These are phyloP conservation scores for Platanthera zijinensis DNA, from an alignment of 106 monocot genomes.

Conservation along the genomic window DNA sequence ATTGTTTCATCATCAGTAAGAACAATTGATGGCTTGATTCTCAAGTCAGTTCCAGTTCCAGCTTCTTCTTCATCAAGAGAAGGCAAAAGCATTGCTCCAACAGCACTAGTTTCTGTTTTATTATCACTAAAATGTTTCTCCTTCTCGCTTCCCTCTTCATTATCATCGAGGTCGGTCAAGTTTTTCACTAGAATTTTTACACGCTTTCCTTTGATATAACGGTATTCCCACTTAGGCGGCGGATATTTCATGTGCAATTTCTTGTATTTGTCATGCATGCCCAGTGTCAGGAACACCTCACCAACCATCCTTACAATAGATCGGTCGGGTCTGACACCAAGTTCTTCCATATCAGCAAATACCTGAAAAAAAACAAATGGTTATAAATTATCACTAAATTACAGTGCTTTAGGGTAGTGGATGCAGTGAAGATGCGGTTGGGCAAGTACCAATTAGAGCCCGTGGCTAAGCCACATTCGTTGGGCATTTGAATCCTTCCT, in stretches of 20 bases:
- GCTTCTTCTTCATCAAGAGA: not conserved
- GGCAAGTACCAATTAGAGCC: too few relatives aligned
- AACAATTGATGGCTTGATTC: not conserved
- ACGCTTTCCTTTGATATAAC: conserved; percentile 86
- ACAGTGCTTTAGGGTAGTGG: too few relatives aligned
- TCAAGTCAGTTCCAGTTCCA: not conserved
- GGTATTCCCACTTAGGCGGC: conserved; percentile 83
- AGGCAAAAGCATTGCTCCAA: not conserved
- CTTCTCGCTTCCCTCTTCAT: not conserved
- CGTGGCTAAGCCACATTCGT: too few relatives aligned
- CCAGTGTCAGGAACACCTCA: conserved; percentile 61
- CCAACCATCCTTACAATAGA: conserved; percentile 57
- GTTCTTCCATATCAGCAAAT: conserved; percentile 96
- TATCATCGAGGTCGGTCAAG: not conserved
- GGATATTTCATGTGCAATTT: conserved; percentile 69
- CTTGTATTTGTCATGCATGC: conserved; percentile 76
- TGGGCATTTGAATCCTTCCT: too few relatives aligned
- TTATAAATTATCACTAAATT: not conserved
- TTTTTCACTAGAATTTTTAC: conserved; percentile 45
- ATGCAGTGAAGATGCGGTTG: too few relatives aligned
- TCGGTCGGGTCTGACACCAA: conserved; percentile 61
- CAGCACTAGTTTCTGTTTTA: not conserved
- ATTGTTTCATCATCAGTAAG: not conserved
- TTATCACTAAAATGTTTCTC: not conserved
- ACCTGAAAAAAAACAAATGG: conserved; percentile 25